phyloP scores from a whole-genome alignment of 2,329 filamentous ascomycete species.

The Arachnomyces sp. region DNA sequence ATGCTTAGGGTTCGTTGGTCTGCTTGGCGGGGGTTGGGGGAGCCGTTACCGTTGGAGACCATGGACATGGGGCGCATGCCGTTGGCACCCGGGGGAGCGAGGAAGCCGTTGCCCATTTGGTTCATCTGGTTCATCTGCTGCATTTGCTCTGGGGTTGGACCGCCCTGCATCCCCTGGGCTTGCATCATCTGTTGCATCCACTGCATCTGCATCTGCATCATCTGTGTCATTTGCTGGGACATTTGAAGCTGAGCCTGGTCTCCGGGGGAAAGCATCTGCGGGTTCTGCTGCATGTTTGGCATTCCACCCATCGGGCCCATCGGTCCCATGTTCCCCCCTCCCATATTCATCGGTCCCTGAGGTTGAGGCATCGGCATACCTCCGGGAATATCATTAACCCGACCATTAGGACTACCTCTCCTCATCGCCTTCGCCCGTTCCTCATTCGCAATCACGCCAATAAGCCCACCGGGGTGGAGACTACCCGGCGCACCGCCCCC shows the following conservation, averaged over 20 bases:
- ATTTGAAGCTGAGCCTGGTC: slow-evolving; percentile 73
- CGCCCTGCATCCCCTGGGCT: slow-evolving; percentile 51
- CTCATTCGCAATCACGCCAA: slow-evolving; percentile 80
- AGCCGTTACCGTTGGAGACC: slow-evolving; percentile 23
- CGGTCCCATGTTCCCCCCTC: slow-evolving; percentile 24
- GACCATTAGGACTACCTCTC: slow-evolving; percentile 65
- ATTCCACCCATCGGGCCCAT: slow-evolving; percentile 18
- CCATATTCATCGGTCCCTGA: slow-evolving; percentile 14
- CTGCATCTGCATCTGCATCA: slow-evolving; percentile 93
- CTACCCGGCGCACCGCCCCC: slow-evolving; percentile 31
- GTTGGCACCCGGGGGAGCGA: slow-evolving; percentile 21
- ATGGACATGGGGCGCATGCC: slow-evolving; percentile 44
- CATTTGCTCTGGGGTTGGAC: slow-evolving; percentile 17
- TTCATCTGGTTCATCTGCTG: slow-evolving; percentile 17
- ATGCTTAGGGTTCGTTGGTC: slow-evolving; percentile 69
- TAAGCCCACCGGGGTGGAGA: slow-evolving; percentile 64
- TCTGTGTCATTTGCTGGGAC: slow-evolving; percentile 74
- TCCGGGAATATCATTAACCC: slow-evolving; percentile 32
- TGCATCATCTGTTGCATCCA: slow-evolving; percentile 64
- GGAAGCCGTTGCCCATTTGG: slow-evolving; percentile 22
- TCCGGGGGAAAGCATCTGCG: slow-evolving; percentile 44
- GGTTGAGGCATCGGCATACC: too few species aligned
- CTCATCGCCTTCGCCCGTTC: slow-evolving; percentile 70
- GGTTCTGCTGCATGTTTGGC: slow-evolving; percentile 5
- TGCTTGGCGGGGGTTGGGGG: slow-evolving; percentile 22